Percentiles rank a stretch among this genome's conserved stretches.
Conservation (phyloP, 345 rosid genomes). For the Acer campestre region DNA sequence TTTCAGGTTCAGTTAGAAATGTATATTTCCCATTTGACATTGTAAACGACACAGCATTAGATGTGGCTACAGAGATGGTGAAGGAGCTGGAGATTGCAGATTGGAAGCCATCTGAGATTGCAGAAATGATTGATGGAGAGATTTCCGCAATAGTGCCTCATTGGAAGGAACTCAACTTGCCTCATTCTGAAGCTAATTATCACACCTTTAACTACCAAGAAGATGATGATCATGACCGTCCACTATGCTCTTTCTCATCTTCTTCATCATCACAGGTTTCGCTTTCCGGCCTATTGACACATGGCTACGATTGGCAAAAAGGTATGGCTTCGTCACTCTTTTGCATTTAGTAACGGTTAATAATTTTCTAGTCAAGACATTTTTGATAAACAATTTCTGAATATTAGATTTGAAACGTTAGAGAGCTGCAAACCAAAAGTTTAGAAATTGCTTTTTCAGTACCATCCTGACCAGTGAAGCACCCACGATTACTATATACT, state of each 20-base stretch:
- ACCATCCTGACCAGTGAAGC: no score
- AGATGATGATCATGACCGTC: conserved; percentile 45
- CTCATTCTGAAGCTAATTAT: conserved; percentile 17
- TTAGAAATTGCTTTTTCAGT: no score
- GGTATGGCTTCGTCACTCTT: conserved; percentile 35
- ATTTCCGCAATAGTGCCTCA: conserved; percentile 56
- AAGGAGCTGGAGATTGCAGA: conserved; percentile 69
- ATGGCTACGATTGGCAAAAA: conserved; percentile 42
- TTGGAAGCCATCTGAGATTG: conserved; percentile 75
- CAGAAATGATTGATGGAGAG: conserved; percentile 68
- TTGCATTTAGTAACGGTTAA: no score
- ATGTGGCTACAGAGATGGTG: conserved; percentile 84
- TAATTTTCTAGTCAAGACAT: no score
- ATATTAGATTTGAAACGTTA: no score
- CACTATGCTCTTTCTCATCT: conserved; percentile 52
- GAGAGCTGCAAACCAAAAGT: no score
- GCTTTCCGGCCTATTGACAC: conserved; percentile 41
- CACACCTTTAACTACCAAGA: conserved; percentile 37
- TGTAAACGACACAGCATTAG: conserved; percentile 60
- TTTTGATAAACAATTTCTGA: no score
- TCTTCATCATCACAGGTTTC: conserved; percentile 61
- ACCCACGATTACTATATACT: no score
- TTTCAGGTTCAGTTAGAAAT: conserved; percentile 51
- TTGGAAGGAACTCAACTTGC: conserved; percentile 40
- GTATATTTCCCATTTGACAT: conserved; percentile 69